A percentile compares a stretch with the other conserved stretches of the same genome.
Evolutionary conservation across 768 basidiomycete species (phyloP).

Genomic region (Amanita inopinata): DNA sequence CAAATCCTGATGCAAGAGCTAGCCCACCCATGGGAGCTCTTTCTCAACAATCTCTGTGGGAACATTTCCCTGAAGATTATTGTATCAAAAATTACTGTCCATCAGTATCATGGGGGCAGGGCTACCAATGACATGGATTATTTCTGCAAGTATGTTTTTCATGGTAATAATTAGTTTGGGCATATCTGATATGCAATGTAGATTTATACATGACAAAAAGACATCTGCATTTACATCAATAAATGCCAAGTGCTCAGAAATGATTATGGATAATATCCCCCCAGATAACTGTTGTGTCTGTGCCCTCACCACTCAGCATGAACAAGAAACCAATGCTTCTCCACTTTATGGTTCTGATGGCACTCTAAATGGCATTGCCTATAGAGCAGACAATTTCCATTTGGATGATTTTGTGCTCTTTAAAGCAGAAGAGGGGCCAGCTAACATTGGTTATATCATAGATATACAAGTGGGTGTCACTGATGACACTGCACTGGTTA

Average conservation of each 20-base stretch:
- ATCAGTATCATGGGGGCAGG: constrained; percentile 20
- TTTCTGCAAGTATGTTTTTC: constrained; percentile 42
- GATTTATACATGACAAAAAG: constrained; percentile 39
- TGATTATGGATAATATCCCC: constrained; percentile 18
- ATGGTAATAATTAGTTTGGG: constrained; percentile 8
- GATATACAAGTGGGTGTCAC: constrained; percentile 18
- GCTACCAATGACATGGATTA: constrained; percentile 27
- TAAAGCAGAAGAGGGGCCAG: constrained; percentile 37
- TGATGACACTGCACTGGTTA: constrained; percentile 17
- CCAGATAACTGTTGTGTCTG: constrained; percentile 51
- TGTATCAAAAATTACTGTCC: constrained; percentile 38
- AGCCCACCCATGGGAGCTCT: constrained; percentile 55
- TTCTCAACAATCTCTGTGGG: constrained; percentile 47
- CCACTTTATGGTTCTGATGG: constrained; percentile 23
- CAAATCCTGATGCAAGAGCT: constrained; percentile 53
- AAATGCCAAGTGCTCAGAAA: constrained; percentile 18
- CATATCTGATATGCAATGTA: constrained; percentile 17
- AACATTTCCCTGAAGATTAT: constrained; percentile 28
- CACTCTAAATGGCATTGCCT: constrained; percentile 31
- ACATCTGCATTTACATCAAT: constrained; percentile 38
- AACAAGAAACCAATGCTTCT: constrained; percentile 20
- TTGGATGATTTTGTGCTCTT: constrained; percentile 51
- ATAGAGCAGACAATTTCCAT: constrained; percentile 44
- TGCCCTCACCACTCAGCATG: constrained; percentile 20
- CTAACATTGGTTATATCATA: constrained; percentile 45